Evolutionary conservation across 768 basidiomycete genomes (phyloP), one percentile per base, ranked within the genome.

Genomic region (Sutorius australiensis): DNA sequence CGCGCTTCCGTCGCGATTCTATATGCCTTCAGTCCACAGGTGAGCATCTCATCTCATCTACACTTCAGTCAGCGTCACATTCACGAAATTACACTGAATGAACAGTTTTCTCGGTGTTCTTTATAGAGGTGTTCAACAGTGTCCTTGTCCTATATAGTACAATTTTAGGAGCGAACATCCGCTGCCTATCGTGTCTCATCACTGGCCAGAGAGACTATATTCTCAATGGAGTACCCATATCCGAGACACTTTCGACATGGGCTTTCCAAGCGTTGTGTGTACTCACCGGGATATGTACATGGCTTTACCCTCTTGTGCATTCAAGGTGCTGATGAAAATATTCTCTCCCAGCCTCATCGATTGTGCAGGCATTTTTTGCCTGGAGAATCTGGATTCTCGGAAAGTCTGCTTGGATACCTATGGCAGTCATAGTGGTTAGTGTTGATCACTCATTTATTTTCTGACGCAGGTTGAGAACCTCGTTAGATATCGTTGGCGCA

Each of bases 331-430:
- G 28, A 38, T 28, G 19, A 28, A 30, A 46, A 21, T 21, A 6
- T 17, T 27, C 19, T 14, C 19, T 31, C n/a, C 30, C 9, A 55
- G 54, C 54, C 11, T 54, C 54, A 3, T 55, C 46, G 13, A 27
- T 43, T 19, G 52, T 47, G 6, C 51, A 55, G 28, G 28, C 34
- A 17, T 55, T 55, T 31, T 55, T 54, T 47, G 54, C 46, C 10
- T 47, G 51, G 51, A 55, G 54, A 9, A 54, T 54, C 11, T 55
- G 54, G 51, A 21, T 54, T 5, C 45, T 54, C 21, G 51, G 54
- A 19, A 34, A 8, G 3, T 55, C 51, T 9, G 3, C 47, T 24
- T 55, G 37, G 44, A 39, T 55, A 42, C 54, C 54, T 14, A 14
- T 32, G 14, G 34, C 7, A n/a, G 21, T 55, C 21, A 42, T 53